Percentiles rank a stretch among this genome's conserved stretches.
Conservation (phyloP, 352 stramenopile genomes). For the Phytophthora litchii region DNA sequence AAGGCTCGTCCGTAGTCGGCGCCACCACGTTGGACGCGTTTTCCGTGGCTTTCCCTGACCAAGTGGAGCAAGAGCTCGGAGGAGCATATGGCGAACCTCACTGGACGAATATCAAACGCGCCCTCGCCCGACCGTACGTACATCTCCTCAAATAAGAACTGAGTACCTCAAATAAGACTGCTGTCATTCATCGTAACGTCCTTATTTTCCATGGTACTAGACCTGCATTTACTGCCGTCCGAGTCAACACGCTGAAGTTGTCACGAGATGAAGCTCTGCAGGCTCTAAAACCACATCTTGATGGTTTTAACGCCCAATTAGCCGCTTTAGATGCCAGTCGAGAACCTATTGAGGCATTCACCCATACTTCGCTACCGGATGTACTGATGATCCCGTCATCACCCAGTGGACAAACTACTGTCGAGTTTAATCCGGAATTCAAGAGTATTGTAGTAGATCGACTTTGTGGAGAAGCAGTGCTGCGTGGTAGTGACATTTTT, state of each 20-base stretch:
- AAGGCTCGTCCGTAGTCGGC: conserved; percentile 92
- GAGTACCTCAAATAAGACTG: too few relatives aligned
- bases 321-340: conserved; percentile 36
- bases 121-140: conserved; percentile 48
- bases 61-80: conserved; percentile 70
- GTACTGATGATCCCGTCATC: conserved; percentile 78
- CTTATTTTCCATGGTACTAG: conserved; percentile 31
- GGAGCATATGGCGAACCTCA: conserved; percentile 63
- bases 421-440: conserved; percentile 40
- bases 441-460: conserved; percentile 89
- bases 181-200: too few relatives aligned
- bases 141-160: conserved; percentile 1
- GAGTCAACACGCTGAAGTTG: conserved; percentile 77
- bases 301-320: conserved; percentile 64
- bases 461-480: conserved; percentile 93
- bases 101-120: conserved; percentile 78
- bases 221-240: conserved; percentile 73
- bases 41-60: conserved; percentile 64
- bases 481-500: conserved; percentile 94
- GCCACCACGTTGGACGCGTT: conserved; percentile 60
- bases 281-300: conserved; percentile 49
- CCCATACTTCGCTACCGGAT: conserved; percentile 52
- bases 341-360: conserved; percentile 40
- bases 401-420: conserved; percentile 15
- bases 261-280: conserved; percentile 61